Evolutionary conservation across 2,329 filamentous ascomycete species (phyloP).

Genomic region (Gyromitra esculenta): DNA sequence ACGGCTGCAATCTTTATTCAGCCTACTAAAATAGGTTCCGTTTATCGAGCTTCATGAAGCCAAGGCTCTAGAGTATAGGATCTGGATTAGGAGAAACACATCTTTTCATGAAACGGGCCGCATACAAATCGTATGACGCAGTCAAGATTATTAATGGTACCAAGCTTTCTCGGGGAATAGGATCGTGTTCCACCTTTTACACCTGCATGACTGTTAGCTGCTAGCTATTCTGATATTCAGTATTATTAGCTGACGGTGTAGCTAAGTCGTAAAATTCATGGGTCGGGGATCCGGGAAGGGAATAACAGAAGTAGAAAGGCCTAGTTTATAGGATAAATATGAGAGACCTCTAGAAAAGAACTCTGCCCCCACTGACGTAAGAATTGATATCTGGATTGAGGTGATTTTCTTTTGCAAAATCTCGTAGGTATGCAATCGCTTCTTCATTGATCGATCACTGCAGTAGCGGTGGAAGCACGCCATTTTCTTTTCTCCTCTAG

Average conservation of each 20-base stretch:
- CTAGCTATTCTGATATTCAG: neutral
- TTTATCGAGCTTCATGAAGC: neutral
- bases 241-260: neutral
- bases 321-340: neutral
- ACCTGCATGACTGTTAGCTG: neutral
- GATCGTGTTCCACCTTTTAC: neutral
- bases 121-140: neutral
- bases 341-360: neutral
- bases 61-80: neutral
- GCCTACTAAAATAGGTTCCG: neutral
- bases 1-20: neutral
- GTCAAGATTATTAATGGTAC: neutral
- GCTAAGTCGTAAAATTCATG: neutral
- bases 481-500: constrained; percentile 1
- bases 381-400: neutral
- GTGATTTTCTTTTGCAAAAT: neutral
- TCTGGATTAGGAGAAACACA: neutral
- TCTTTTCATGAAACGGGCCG: constrained; percentile 17
- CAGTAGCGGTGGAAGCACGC: constrained; percentile 1
- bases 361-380: neutral
- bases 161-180: constrained; percentile 2
- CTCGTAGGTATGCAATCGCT: neutral
- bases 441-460: neutral
- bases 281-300: constrained; percentile 23
- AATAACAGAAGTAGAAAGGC: neutral